Base-by-base conservation (phyloP, 1,284 basidiomycete species). In the Meripilus lineatus region DNA sequence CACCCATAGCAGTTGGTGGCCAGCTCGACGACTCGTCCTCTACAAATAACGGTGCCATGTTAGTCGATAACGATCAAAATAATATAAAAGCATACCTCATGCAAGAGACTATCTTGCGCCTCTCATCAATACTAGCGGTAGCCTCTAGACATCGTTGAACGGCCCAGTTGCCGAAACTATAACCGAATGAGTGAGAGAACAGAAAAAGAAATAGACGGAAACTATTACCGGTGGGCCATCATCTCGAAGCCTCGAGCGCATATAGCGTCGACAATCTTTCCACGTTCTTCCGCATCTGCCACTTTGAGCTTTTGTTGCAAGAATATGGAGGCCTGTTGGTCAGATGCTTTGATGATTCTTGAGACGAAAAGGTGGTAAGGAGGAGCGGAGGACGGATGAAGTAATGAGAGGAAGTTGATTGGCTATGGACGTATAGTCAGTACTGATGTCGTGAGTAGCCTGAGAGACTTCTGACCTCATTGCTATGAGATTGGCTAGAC, bases 291-390 rank as follows among this genome's bases (percentile, higher is more conserved):
- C n/a, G 71, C 52, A 53, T 89, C 86, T 5, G 87, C 87, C 11
- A 89, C 85, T 60, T 90, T 90, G 50, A 90, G 73, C 58, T 90
- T 90, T 60, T 90, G 87, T 56, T 90, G 86, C 32, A 89, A 68
- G 57, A 90, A 90, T 38, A 90, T 89, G n/a, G 84, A 88, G 10
- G 87, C 87, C 55, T 90, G 87, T 56, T 90, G 87, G 57, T 90
- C 88, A 5, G 86, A 89, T 4, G 80, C 83, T 63, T 85, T 88
- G 70, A 89, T 86, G 55, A 90, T 89, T 21, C 88, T 81, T 14
- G 77, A 70, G 13, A 89, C 87, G 53, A 90, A 89, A 42, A 85
- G 68, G 46, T 76, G 75, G 54, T 90, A 90, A 1, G 86, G 86
- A 10, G 88, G 87, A 20, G 83, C 79, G 1, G 87, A 86, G 0